Evolutionary conservation across 345 rosid genomes (phyloP).

Genomic region (Mangifera indica): DNA sequence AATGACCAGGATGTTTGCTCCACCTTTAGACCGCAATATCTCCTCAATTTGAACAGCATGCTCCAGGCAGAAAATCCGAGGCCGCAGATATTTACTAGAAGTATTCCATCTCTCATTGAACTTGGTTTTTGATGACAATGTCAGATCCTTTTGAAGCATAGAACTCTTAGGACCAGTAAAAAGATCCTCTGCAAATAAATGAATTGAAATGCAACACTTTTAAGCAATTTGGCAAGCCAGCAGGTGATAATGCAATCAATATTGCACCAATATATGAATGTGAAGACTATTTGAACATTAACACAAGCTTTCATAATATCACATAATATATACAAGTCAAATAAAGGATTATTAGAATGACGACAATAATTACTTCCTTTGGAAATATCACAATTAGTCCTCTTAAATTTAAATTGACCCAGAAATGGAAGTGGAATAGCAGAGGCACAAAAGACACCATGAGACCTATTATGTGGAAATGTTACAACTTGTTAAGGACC

Average conservation of each 20-base stretch:
- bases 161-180: constrained; percentile 20
- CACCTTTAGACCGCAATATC: constrained; percentile 72
- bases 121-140: constrained; percentile 24
- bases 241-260: constrained; percentile 5
- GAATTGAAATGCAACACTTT: constrained; percentile 18
- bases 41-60: constrained; percentile 79
- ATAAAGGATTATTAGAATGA: not conserved
- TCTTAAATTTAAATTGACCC: not conserved
- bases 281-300: not conserved
- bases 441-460: not conserved
- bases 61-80: constrained; percentile 94
- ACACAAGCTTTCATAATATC: not conserved
- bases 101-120: constrained; percentile 45
- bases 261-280: not conserved
- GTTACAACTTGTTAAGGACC: not conserved
- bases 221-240: constrained; percentile 13
- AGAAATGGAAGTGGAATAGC: not conserved
- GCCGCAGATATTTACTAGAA: constrained; percentile 58
- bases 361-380: not conserved
- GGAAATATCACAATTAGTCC: too few species aligned
- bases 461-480: not conserved
- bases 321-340: not conserved
- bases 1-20: constrained; percentile 71
- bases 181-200: constrained; percentile 28
- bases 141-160: constrained; percentile 31